Evolutionary conservation across 1,284 basidiomycete genomes (phyloP).

Genomic region (Tetrapyrgos nigripes): DNA sequence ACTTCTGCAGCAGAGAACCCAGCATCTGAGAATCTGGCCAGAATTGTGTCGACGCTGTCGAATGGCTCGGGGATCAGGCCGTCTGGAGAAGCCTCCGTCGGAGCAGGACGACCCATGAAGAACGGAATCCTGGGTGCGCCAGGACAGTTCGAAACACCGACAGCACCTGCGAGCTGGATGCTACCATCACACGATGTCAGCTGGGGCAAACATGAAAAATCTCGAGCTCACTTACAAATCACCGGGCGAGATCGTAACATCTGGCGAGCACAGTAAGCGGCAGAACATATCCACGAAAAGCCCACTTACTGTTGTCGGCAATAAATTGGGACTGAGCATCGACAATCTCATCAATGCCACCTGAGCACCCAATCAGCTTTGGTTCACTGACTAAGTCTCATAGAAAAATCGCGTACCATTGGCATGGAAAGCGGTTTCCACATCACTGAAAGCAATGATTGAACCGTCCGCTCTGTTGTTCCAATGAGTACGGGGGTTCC

Average conservation of each 20-base stretch:
- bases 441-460: slow-evolving; percentile 41
- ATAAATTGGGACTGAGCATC: slow-evolving; percentile 37
- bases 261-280: neutral
- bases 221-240: slow-evolving; percentile 38
- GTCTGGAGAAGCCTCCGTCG: slow-evolving; percentile 42
- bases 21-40: slow-evolving; percentile 7
- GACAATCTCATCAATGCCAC: slow-evolving; percentile 44
- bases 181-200: slow-evolving; percentile 24
- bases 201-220: neutral
- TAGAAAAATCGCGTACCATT: neutral
- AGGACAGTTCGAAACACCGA: slow-evolving; percentile 39
- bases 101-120: slow-evolving; percentile 41
- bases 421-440: slow-evolving; percentile 7
- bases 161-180: slow-evolving; percentile 37
- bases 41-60: slow-evolving; percentile 11
- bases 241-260: slow-evolving; percentile 36
- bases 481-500: neutral
- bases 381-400: neutral
- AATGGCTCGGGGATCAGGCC: slow-evolving; percentile 46
- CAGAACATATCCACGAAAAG: neutral
- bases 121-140: slow-evolving; percentile 45
- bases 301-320: slow-evolving; percentile 30
- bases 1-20: slow-evolving; percentile 3
- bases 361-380: neutral
- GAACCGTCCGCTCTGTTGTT: slow-evolving; percentile 46